phyloP scores from a whole-genome alignment of 768 basidiomycete species.

The Trametes gibbosa region DNA sequence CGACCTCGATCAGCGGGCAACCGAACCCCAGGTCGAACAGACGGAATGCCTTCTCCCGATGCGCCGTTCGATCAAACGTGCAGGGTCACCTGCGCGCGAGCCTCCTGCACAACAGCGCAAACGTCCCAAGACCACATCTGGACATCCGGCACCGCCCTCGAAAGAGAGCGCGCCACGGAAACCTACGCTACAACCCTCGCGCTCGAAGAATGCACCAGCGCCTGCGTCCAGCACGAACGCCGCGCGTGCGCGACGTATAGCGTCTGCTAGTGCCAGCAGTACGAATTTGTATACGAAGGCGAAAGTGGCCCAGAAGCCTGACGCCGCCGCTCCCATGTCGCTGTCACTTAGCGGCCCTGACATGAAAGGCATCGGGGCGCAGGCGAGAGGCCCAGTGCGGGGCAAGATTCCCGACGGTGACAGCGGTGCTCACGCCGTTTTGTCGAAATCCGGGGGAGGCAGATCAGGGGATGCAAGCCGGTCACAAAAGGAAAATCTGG shows the following conservation, averaged over 20 bases:
- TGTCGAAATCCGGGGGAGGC: constrained; percentile 6
- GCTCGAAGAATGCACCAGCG: constrained; percentile 18
- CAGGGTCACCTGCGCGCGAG: constrained; percentile 29
- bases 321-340: not conserved
- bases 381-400: not conserved
- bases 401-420: not conserved
- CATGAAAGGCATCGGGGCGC: not conserved
- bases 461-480: constrained; percentile 19
- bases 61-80: constrained; percentile 49
- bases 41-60: constrained; percentile 33
- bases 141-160: constrained; percentile 10
- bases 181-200: constrained; percentile 18
- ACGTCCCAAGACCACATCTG: constrained; percentile 30
- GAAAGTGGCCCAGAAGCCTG: constrained; percentile 5
- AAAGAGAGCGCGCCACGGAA: constrained; percentile 8
- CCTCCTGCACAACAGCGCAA: constrained; percentile 26
- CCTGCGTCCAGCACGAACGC: constrained; percentile 8
- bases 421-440: not conserved
- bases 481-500: constrained; percentile 13
- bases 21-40: constrained; percentile 6
- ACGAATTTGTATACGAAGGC: constrained; percentile 12
- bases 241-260: constrained; percentile 9
- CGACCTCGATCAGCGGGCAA: constrained; percentile 3
- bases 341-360: constrained; percentile 4
- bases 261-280: constrained; percentile 10